Evolutionary conservation across 768 basidiomycete species (phyloP), one percentile per base, ranked within the genome.

Genomic region (Baorangia bicolor): DNA sequence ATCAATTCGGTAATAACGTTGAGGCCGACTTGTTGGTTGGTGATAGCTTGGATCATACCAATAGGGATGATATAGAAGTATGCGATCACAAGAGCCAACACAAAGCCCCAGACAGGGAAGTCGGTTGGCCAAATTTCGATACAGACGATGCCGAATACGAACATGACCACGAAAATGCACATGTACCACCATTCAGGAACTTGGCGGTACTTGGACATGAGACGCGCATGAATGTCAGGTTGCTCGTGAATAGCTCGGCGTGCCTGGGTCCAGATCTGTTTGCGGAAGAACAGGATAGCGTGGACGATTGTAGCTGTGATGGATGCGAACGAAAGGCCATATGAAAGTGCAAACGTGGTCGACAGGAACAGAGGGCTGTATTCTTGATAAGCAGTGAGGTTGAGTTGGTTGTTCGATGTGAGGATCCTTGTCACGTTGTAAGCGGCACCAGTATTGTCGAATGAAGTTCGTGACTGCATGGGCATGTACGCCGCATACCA

Each of bases 1-100:
- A 91, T 81, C 28, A 90, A 75, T 65, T 92, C 89, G 2, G 88
- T 86, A 56, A 91, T 81, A 28, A 90, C 88, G 64, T 80, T 81
- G 12, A 81, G 67, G 65, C 78, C 87, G 51, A 90, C 77, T 69
- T 90, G 86, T 63, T 88, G 85, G 69, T 92, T 92, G 30, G 90
- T 92, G 59, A 90, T 82, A 1, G 88, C 88, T 62, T 90, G 85
- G 56, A 92, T 89, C 82, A 75, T 73, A 60, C 87, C 89, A 51
- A 87, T 83, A 13, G 92, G 92, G 44, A 94, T 82, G 55, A 87
- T 79, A 62, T 92, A 92, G 61, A 87, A 65, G 60, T 75, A 78
- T 0, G 82, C 72, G 30, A 83, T 75, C 28, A 75, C 5, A 30
- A 80, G 64, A 5, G 73, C 57, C 27, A 79, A 49, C 38, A 80